Evolutionary conservation across 164 flowering plant genomes (phyloP), one percentile per base, ranked within the genome.

Genomic region (Magnolia officinalis): DNA sequence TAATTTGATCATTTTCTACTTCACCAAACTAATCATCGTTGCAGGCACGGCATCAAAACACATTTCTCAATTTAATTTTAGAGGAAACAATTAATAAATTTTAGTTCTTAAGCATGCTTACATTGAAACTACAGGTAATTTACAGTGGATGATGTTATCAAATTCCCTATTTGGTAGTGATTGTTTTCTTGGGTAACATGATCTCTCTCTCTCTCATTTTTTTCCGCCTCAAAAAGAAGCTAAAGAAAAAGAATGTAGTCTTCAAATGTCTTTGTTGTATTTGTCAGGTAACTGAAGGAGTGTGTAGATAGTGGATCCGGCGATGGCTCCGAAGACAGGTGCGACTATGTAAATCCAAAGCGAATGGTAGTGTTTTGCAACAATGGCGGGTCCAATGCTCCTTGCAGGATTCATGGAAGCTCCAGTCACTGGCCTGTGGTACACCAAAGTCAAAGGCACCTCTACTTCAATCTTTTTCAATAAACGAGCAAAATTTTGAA

Each of bases 391-490:
- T 9, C 83, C 85, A 13, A 84, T 74, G 65, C 87, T 82, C 72
- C 87, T 75, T 66, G 85, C 87, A 20, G 87, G 87, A 64, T 84
- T 84, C 87, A 82, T 85, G 19, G 85, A 85, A 69, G 85, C 84
- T 68, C 85, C 85, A 8, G 82, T 79, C 0, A 72, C 80, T 18
- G 66, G 73, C 79, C 79, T 78, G 81, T 21, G 20, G 9, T 21
- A 14, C 20, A 18, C 23, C 68, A 50, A 52, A 71, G 8, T 29
- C 26, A 59, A 10, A 11, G 24, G 21, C 1, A 68, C 61, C 4
- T 16, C 13, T 19, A 37, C 4, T 11, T 68, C 4, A 31, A 19
- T 31, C 19, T 10, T 29, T 68, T 1, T 7, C 16, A 1, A 14
- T 16, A 26, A 4, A 31, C 45, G 6, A 64, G 23, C n/a, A 64